Base-by-base conservation (phyloP, 2,329 filamentous ascomycete species). In the Shiraia sp. region DNA sequence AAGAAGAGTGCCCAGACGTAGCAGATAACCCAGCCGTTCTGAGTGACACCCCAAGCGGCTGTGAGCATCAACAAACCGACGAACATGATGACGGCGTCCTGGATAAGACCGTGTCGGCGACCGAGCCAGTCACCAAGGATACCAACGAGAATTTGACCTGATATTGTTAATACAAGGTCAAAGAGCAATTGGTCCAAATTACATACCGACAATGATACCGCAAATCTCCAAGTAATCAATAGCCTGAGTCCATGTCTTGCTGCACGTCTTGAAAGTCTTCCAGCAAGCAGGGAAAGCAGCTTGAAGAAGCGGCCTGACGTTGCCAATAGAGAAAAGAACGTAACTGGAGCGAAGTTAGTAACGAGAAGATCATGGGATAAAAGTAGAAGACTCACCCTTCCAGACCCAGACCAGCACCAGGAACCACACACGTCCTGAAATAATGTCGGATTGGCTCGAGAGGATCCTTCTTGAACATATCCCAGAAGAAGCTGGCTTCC, bases 1-100 rank as follows among this genome's bases (percentile, higher is more conserved):
- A 97, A 88, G 78, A 96, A 96, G 26, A 97, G 80, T 27, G 89
- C 89, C 87, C 88, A 95, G 48, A 87, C 88, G 69, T 97, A 97
- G 79, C 90, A 96, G 64, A 96, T 95, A 43, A 97, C 88, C 92
- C 92, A 97, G 59, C 91, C 91, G 63, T 97, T 85, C 36, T 95
- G 79, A 25, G 82, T 89, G 23, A 87, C 73, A 49, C 91, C 92
- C 92, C 92, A 97, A 16, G 87, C 87, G 46, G 89, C 88, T 34
- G 88, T 95, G 42, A 97, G 80, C 87, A 96, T 93, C 60, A 96
- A 63, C 14, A 97, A 79, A 75, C 92, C 92, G 57, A 96, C 61
- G 56, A 96, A 89, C 92, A 97, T 97, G 77, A 97, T 91, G 48
- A 80, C 68, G 30, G 92, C 92, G 72, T 97, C 92, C 73, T 97